A percentile compares a stretch with the other conserved stretches of the same genome.
Evolutionary conservation across 768 basidiomycete genomes (phyloP).

Genomic region (Hypholoma fasciculare): DNA sequence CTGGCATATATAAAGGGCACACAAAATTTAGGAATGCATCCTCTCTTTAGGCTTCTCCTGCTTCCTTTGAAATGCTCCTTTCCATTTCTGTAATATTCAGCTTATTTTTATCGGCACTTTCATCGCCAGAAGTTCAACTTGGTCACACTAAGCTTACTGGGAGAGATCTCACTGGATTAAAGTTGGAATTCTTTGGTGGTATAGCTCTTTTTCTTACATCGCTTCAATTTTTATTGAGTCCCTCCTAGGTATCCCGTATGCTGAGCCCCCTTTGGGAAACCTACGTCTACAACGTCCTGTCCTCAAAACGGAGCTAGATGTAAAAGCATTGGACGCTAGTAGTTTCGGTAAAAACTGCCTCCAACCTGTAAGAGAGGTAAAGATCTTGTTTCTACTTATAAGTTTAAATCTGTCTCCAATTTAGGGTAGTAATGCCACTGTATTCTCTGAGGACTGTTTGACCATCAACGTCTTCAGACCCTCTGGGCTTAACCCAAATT

Average conservation of each 20-base stretch:
- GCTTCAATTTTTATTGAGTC: not conserved
- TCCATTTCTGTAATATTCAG: too few relatives aligned
- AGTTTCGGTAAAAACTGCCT: constrained; percentile 49
- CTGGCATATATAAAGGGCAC: too few relatives aligned
- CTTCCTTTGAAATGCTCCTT: too few relatives aligned
- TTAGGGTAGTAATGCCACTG: constrained; percentile 31
- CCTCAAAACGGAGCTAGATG: constrained; percentile 37
- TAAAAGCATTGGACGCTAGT: constrained; percentile 41
- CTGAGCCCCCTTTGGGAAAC: constrained; percentile 50
- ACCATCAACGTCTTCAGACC: constrained; percentile 61
- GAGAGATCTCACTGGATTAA: constrained; percentile 28
- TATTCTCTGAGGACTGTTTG: constrained; percentile 57
- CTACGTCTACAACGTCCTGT: constrained; percentile 47
- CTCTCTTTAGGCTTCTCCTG: too few relatives aligned
- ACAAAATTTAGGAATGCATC: too few relatives aligned
- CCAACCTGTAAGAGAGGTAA: constrained; percentile 36
- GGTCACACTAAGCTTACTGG: constrained; percentile 40
- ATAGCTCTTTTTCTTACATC: not conserved
- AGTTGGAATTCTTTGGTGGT: constrained; percentile 53
- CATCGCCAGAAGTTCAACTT: constrained; percentile 36
- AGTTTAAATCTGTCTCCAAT: constrained; percentile 5
- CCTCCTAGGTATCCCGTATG: constrained; percentile 49
- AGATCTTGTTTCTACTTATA: not conserved
- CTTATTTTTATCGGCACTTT: constrained; percentile 3
- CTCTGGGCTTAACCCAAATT: constrained; percentile 25